Evolutionary conservation across 257 asterid species (phyloP).

Genomic region (Linderniella brevidens): DNA sequence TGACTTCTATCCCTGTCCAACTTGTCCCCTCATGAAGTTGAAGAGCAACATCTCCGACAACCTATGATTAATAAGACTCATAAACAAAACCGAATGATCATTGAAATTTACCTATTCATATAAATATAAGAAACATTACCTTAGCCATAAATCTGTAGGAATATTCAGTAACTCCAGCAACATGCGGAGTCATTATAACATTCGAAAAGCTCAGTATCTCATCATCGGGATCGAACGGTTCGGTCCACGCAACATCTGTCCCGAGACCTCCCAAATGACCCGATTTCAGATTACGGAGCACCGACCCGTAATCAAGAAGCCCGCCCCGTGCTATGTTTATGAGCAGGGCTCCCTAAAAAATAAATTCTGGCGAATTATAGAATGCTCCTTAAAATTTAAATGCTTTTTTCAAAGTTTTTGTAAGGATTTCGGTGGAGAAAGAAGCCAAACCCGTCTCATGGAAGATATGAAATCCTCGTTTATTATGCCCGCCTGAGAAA

Average conservation of each 20-base stretch:
- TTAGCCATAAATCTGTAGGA: slow-evolving; percentile 79
- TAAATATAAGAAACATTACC: slow-evolving; percentile 23
- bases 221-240: slow-evolving; percentile 89
- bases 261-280: slow-evolving; percentile 96
- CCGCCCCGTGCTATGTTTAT: slow-evolving; percentile 84
- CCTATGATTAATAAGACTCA: slow-evolving; percentile 26
- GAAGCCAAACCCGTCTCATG: slow-evolving; percentile 65
- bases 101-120: too few relatives aligned
- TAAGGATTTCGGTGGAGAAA: neutral
- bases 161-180: slow-evolving; percentile 74
- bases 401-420: neutral
- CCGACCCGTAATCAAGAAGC: slow-evolving; percentile 65
- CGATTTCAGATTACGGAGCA: slow-evolving; percentile 42
- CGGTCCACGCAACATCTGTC: slow-evolving; percentile 91
- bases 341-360: slow-evolving; percentile 55
- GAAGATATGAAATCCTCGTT: slow-evolving; percentile 57
- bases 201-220: slow-evolving; percentile 58
- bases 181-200: slow-evolving; percentile 82
- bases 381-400: neutral
- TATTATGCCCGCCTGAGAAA: slow-evolving; percentile 69
- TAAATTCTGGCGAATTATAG: neutral
- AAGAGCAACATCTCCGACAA: slow-evolving; percentile 72
- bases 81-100: slow-evolving; percentile 1
- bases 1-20: slow-evolving; percentile 49
- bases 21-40: slow-evolving; percentile 45